A percentile compares a stretch with the other conserved stretches of the same genome.
These are phyloP conservation scores for Pseudogymnoascus sp. DNA, from an alignment of 2,329 filamentous ascomycete genomes.

Conservation along the genomic window DNA sequence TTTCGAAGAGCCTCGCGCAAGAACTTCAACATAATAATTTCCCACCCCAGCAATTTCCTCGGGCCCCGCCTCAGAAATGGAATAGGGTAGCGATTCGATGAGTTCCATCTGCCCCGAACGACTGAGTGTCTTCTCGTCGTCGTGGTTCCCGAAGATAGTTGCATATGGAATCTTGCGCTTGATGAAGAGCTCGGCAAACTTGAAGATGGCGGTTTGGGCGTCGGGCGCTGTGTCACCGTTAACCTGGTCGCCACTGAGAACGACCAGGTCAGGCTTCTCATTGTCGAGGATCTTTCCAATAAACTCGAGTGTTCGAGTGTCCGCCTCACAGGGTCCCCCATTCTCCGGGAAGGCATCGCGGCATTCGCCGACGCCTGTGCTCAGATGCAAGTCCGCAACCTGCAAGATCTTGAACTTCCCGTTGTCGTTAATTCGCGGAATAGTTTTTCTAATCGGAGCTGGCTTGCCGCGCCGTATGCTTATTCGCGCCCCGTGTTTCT, in stretches of 20 bases:
- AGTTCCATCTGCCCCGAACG: slow-evolving; percentile 77
- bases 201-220: slow-evolving; percentile 88
- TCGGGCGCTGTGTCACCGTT: slow-evolving; percentile 92
- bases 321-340: slow-evolving; percentile 78
- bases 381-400: slow-evolving; percentile 86
- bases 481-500: slow-evolving; percentile 64
- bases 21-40: slow-evolving; percentile 89
- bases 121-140: slow-evolving; percentile 74
- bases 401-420: slow-evolving; percentile 98
- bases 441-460: slow-evolving; percentile 58
- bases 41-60: slow-evolving; percentile 81
- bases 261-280: slow-evolving; percentile 87
- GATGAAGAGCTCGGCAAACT: slow-evolving; percentile 78
- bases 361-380: slow-evolving; percentile 79
- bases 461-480: slow-evolving; percentile 69
- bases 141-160: slow-evolving; percentile 94
- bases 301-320: slow-evolving; percentile 86
- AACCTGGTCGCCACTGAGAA: slow-evolving; percentile 89
- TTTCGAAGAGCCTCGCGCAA: slow-evolving; percentile 69
- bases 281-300: slow-evolving; percentile 77
- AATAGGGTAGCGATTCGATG: slow-evolving; percentile 81
- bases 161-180: slow-evolving; percentile 87
- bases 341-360: slow-evolving; percentile 78
- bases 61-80: slow-evolving; percentile 77
- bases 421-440: slow-evolving; percentile 74